Base-by-base conservation (phyloP, 1,284 basidiomycete species). In the Austroboletus novae-zelandiae region DNA sequence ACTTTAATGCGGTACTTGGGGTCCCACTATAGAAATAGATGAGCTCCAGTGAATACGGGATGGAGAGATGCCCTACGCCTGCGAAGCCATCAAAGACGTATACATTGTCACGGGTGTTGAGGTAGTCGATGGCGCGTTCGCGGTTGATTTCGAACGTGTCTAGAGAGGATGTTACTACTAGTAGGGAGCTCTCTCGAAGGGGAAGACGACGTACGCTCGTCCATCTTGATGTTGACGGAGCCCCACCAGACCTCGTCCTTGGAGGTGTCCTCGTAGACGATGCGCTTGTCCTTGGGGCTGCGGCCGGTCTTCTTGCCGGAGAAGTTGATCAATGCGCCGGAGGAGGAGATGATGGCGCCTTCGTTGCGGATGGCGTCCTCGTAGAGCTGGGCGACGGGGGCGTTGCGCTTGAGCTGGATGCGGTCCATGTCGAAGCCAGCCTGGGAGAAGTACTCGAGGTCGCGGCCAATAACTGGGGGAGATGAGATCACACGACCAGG, bases 211-310 rank as follows among this genome's bases (percentile, higher is more conserved):
- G 64, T 68, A 93, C 91, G 89, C 65, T 91, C 91, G 68, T 98
- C 96, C 87, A 98, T 91, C 81, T 97, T 97, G 77, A 99, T 99
- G 79, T 99, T 99, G 65, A 99, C 95, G 48, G 93, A 91, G 41
- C 97, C 96, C 97, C 97, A 99, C 96, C 97, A 99, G 71, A 99
- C 90, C 60, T 98, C 86, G 69, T 98, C 94, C 73, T 94, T 98
- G 74, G 87, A 91, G 51, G 92, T 91, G 66, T 99, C 96, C 72
- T 99, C 96, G 71, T 83, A 98, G 68, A 99, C 97, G 65, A 99
- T 98, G 64, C 97, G 94, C 85, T 99, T 99, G 85, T 99, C 97
- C 74, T 99, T 99, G 57, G 97, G 96, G 63, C 86, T 91, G 50
- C 97, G 86, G 56, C 97, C 97, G 4, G 97, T 99, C 82, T 99